Evolutionary conservation across 2,329 filamentous ascomycete species (phyloP).

Genomic region (Ophiocordyceps australis): DNA sequence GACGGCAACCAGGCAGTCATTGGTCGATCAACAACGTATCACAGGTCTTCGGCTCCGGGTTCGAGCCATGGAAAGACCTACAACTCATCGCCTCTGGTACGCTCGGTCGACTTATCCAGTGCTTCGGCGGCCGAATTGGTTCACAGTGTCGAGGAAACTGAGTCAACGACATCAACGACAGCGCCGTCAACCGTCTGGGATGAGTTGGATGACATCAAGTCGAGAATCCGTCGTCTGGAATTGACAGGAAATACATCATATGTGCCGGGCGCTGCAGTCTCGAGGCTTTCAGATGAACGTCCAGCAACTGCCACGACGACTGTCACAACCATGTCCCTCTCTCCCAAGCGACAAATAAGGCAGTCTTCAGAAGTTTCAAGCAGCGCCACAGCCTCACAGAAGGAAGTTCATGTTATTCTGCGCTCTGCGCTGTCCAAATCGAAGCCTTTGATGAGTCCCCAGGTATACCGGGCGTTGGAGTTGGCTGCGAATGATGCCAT

Average conservation of each 20-base stretch:
- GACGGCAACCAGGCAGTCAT: conserved; percentile 21
- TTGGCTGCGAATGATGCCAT: conserved; percentile 68
- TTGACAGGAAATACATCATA: conserved; percentile 73
- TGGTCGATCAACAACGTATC: conserved; percentile 23
- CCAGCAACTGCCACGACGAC: conserved; percentile 84
- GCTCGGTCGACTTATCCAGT: conserved; percentile 14
- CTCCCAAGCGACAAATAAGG: conserved; percentile 48
- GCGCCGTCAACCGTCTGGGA: conserved; percentile 94
- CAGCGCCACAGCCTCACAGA: conserved; percentile 19
- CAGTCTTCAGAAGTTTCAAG: conserved; percentile 17
- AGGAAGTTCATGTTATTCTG: conserved; percentile 57
- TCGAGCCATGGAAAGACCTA: conserved; percentile 18
- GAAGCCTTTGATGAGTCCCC: conserved; percentile 46
- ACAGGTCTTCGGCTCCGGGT: conserved; percentile 13
- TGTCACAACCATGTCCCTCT: conserved; percentile 77
- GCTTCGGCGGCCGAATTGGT: conserved; percentile 10
- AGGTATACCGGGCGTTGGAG: conserved; percentile 67
- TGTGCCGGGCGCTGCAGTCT: conserved; percentile 65
- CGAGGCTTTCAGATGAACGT: conserved; percentile 56
- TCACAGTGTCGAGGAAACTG: conserved; percentile 47
- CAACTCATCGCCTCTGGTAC: conserved; percentile 42
- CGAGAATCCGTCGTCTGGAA: conserved; percentile 77
- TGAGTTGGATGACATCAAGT: conserved; percentile 89
- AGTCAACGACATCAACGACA: conserved; percentile 75
- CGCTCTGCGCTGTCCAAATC: conserved; percentile 67